Percentiles rank a stretch among this genome's conserved stretches.
Conservation (phyloP, 129 eudicot genomes). For the Tagetes patula region DNA sequence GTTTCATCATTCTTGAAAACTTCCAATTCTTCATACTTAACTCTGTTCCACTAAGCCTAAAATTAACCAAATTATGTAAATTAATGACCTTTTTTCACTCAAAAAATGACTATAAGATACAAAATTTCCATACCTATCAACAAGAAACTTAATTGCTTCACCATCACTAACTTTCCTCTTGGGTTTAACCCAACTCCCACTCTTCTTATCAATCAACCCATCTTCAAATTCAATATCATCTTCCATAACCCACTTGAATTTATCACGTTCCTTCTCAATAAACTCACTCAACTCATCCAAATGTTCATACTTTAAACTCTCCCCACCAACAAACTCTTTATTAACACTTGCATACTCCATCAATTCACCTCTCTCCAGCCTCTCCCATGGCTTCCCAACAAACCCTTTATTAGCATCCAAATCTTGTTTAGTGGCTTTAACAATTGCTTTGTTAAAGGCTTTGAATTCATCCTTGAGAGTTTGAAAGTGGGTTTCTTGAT, state of each 20-base stretch:
- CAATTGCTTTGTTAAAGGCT: slow-evolving; percentile 47
- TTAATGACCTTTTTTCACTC: background rate
- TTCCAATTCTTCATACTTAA: slow-evolving; percentile 83
- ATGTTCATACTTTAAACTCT: slow-evolving; percentile 52
- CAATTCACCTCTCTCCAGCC: slow-evolving; percentile 56
- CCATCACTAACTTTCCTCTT: slow-evolving; percentile 46
- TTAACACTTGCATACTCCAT: slow-evolving; percentile 49
- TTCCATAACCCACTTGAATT: slow-evolving; percentile 69
- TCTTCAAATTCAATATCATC: slow-evolving; percentile 68
- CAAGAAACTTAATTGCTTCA: slow-evolving; percentile 68
- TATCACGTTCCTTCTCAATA: slow-evolving; percentile 63
- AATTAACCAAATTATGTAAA: background rate
- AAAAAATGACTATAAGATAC: background rate
- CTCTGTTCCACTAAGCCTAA: slow-evolving; percentile 73
- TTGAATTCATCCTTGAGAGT: slow-evolving; percentile 66
- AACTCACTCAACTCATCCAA: slow-evolving; percentile 75
- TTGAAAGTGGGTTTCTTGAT: slow-evolving; percentile 51
- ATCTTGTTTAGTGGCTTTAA: slow-evolving; percentile 34
- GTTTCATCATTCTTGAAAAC: slow-evolving; percentile 71
- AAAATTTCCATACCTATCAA: slow-evolving; percentile 49
- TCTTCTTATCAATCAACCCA: slow-evolving; percentile 43
- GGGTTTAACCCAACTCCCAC: slow-evolving; percentile 33
- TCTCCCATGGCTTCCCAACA: slow-evolving; percentile 91
- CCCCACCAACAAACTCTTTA: slow-evolving; percentile 41
- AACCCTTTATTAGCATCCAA: slow-evolving; percentile 1